These are phyloP conservation scores for Cenococcum geophilum DNA, from an alignment of 495 filamentous ascomycete genomes.

Conservation along the genomic window DNA sequence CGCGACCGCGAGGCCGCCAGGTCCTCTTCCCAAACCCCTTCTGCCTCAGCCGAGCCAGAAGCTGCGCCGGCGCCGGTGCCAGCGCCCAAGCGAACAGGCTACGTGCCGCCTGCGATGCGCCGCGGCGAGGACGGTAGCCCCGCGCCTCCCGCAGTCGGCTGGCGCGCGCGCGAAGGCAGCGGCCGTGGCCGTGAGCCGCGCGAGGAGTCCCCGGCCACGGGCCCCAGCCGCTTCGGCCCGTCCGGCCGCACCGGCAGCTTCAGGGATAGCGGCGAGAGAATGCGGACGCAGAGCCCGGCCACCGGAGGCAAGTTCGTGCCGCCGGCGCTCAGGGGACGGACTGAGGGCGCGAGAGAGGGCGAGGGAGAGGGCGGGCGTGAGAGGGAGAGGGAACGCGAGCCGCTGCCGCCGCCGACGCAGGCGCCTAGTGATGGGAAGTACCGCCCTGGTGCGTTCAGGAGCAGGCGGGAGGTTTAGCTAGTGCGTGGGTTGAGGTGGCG, in stretches of 20 bases:
- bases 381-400: constrained; percentile 16
- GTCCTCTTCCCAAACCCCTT: constrained; percentile 28
- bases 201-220: constrained; percentile 33
- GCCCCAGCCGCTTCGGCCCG: constrained; percentile 26
- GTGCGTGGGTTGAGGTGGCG: background rate
- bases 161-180: constrained; percentile 30
- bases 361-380: background rate
- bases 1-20: constrained; percentile 77
- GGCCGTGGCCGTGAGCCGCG: constrained; percentile 23
- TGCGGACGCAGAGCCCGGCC: constrained; percentile 25
- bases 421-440: constrained; percentile 34
- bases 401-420: constrained; percentile 21
- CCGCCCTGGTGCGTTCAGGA: constrained; percentile 29
- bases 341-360: constrained; percentile 21
- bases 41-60: constrained; percentile 32
- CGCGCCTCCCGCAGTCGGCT: constrained; percentile 11
- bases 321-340: constrained; percentile 14
- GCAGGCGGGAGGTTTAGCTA: constrained; percentile 11
- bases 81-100: constrained; percentile 29
- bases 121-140: constrained; percentile 24
- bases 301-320: constrained; percentile 22
- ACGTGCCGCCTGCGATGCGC: constrained; percentile 38
- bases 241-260: constrained; percentile 18
- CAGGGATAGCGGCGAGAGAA: constrained; percentile 18
- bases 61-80: constrained; percentile 10